Evolutionary conservation across 1,284 basidiomycete species (phyloP).

Genomic region (Grifola frondosa): DNA sequence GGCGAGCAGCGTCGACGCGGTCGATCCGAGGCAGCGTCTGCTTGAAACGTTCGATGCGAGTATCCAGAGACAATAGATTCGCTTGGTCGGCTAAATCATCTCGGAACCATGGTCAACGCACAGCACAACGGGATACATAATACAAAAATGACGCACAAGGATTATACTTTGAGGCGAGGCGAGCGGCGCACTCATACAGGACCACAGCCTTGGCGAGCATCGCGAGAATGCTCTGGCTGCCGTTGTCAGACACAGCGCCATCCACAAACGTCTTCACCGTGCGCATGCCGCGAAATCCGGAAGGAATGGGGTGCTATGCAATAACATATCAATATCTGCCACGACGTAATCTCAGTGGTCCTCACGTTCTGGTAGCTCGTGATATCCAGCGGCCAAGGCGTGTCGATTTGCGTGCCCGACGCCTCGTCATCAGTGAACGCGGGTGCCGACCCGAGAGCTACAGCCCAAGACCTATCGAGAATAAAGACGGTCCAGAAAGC

Average conservation of each 20-base stretch:
- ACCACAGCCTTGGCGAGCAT: slow-evolving; percentile 39
- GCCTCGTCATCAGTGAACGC: slow-evolving; percentile 32
- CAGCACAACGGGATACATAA: background rate
- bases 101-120: background rate
- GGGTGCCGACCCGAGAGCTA: slow-evolving; percentile 36
- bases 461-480: slow-evolving; percentile 44
- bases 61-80: slow-evolving; percentile 30
- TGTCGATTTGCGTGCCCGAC: slow-evolving; percentile 35
- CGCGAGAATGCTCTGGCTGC: slow-evolving; percentile 28
- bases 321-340: background rate
- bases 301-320: slow-evolving; percentile 21
- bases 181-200: slow-evolving; percentile 36
- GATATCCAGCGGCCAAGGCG: slow-evolving; percentile 43
- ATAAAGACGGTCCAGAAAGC: slow-evolving; percentile 47
- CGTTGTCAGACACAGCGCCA: slow-evolving; percentile 22
- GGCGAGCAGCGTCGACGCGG: slow-evolving; percentile 11
- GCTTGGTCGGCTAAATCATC: slow-evolving; percentile 24
- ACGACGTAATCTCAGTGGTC: background rate
- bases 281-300: slow-evolving; percentile 20
- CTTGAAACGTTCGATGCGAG: slow-evolving; percentile 30
- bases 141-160: slow-evolving; percentile 28
- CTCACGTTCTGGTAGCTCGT: slow-evolving; percentile 30
- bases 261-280: slow-evolving; percentile 35
- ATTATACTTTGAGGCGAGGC: slow-evolving; percentile 25
- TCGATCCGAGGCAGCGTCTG: slow-evolving; percentile 24